A percentile compares a stretch with the other conserved stretches of the same genome.
phyloP scores from a whole-genome alignment of 1,284 basidiomycete genomes.

The Fomitopsis betulina region DNA sequence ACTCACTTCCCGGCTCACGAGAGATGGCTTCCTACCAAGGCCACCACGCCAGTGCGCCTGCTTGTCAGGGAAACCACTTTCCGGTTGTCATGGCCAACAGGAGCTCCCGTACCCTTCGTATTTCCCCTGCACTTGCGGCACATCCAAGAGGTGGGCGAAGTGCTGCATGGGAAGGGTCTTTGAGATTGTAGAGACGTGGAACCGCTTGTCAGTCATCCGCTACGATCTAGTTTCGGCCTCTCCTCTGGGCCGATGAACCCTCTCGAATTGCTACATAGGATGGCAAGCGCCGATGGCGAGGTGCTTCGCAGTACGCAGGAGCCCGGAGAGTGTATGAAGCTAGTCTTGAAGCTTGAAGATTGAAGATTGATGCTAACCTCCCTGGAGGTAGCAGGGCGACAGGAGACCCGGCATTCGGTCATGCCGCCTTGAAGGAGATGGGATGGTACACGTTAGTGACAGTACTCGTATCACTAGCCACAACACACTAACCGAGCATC shows the following conservation, averaged over 20 bases:
- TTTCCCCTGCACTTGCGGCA: slow-evolving; percentile 14
- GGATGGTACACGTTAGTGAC: no score
- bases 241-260: no score
- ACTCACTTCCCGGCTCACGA: not conserved
- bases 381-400: no score
- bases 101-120: slow-evolving; percentile 9
- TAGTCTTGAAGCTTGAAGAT: no score
- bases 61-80: slow-evolving; percentile 14
- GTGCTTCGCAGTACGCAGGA: no score
- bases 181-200: slow-evolving; percentile 8
- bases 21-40: not conserved
- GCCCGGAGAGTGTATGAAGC: no score
- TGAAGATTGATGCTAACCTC: no score
- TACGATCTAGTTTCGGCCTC: not conserved
- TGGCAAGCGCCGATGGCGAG: no score
- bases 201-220: slow-evolving; percentile 1
- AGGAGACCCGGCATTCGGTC: no score
- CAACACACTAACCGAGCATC: not conserved
- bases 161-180: slow-evolving; percentile 9
- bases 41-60: slow-evolving; percentile 16
- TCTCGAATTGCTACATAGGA: no score
- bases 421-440: no score
- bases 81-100: slow-evolving; percentile 10
- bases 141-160: slow-evolving; percentile 3
- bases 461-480: no score